Conservation (phyloP, 805 yeast species). For the Metschnikowia peoriensis region DNA sequence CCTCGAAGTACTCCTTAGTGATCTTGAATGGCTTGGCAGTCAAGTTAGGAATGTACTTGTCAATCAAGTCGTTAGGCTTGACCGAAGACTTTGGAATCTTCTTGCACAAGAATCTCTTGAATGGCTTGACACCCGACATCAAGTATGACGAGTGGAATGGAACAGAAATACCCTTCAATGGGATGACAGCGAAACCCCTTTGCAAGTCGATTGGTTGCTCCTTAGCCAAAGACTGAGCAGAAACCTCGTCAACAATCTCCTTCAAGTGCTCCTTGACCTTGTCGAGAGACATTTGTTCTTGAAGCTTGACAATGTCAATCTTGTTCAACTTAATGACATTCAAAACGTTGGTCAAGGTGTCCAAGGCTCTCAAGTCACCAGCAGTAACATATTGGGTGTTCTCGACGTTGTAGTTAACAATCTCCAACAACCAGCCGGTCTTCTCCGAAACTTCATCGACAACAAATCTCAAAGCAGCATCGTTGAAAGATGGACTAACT, state of each 20-base stretch:
- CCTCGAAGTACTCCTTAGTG: conserved; percentile 95
- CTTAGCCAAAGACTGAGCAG: conserved; percentile 78
- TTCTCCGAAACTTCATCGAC: conserved; percentile 81
- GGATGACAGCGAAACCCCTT: conserved; percentile 98
- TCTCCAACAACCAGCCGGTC: conserved; percentile 94
- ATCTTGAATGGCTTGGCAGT: conserved; percentile 97
- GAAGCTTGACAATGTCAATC: conserved; percentile 86
- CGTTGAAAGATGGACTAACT: conserved; percentile 82
- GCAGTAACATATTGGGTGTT: conserved; percentile 98
- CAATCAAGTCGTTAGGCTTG: conserved; percentile 88
- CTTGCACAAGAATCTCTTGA: conserved; percentile 95
- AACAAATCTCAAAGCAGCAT: conserved; percentile 91
- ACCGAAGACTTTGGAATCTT: conserved; percentile 94
- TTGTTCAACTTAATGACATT: conserved; percentile 92
- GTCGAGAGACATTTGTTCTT: conserved; percentile 77
- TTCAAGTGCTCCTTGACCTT: conserved; percentile 84
- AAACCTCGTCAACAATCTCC: conserved; percentile 84
- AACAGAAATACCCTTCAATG: conserved; percentile 97
- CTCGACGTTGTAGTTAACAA: conserved; percentile 97
- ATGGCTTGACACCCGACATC: conserved; percentile 98
- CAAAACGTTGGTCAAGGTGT: conserved; percentile 87
- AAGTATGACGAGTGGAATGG: conserved; percentile 99
- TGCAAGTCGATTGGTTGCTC: conserved; percentile 96
- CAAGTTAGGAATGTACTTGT: conserved; percentile 97
- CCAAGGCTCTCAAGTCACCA: conserved; percentile 95